Base-by-base conservation (phyloP, 768 basidiomycete genomes). In the Termitomyces sp. region DNA sequence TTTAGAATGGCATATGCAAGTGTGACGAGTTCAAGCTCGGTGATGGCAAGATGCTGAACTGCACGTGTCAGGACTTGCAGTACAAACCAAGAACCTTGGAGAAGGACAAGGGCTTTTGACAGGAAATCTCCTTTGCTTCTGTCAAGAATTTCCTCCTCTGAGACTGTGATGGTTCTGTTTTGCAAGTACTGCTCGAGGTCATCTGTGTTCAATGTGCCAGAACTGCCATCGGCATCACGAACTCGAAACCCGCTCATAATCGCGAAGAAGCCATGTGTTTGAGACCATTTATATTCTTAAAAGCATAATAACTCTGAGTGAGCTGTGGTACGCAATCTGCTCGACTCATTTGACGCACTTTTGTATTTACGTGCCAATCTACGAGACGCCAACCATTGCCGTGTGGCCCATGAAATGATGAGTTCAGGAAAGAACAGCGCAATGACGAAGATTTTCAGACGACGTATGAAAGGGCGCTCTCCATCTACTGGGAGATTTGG, bases 31-130 rank as follows among this genome's bases (percentile, higher is more conserved):
- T 75, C 73, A 2, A 75, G 57, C 50, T 69, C 65, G 0, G 70
- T 68, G 16, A 75, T 56, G 1, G 55, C 47, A 9, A 73, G 64
- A 47, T 60, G 58, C 41, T 65, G 29, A 9, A 44, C 33, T 12
- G n/a, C 22, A 2, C 72, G 69, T 10, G 65, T 63, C 5, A 71
- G 51, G 51, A 61, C 64, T 46, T 73, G 72, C 2, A 67, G n/a
- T 8, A 68, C 51, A 51, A 73, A 74, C 72, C 72, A 73, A 3
- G 42, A 41, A 1, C 65, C 66, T 55, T 74, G 70, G 12, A 67
- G 39, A 3, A 74, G 16, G 4, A 63, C 66, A 10, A 70, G 22
- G 13, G 33, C 29, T 55, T 70, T 71, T 0, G 68, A 57, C 7
- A 71, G 28, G 6, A 41, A 41, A 45, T 71, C 67, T 8, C 66